Evolutionary conservation across 2,329 filamentous ascomycete genomes (phyloP).

Genomic region (Coleophoma eucalyptorum): DNA sequence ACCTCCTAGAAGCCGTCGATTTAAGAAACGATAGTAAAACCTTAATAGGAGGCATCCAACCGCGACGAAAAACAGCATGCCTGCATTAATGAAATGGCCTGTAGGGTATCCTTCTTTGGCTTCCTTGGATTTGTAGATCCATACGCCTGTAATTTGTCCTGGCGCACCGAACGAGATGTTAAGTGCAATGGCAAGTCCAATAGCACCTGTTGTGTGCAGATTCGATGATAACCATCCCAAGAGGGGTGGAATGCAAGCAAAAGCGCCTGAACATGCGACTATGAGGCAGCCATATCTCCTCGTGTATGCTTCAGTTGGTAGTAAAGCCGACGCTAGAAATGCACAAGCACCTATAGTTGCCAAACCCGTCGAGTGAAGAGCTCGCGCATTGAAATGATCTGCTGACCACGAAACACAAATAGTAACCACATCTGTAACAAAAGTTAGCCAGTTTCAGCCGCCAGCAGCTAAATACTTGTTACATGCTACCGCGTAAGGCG

Average conservation of each 20-base stretch:
- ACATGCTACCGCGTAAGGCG: slow-evolving; percentile 58
- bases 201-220: slow-evolving; percentile 57
- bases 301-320: slow-evolving; percentile 36
- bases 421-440: too few relatives aligned
- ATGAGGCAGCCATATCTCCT: slow-evolving; percentile 65
- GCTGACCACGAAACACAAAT: too few relatives aligned
- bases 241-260: slow-evolving; percentile 63
- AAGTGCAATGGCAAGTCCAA: slow-evolving; percentile 63
- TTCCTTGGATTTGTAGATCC: slow-evolving; percentile 49
- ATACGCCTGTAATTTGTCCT: slow-evolving; percentile 66
- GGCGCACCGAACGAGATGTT: slow-evolving; percentile 64
- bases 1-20: too few relatives aligned
- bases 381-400: slow-evolving; percentile 18
- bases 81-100: neutral
- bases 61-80: neutral
- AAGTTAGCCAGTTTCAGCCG: too few relatives aligned
- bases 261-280: slow-evolving; percentile 59
- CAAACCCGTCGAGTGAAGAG: slow-evolving; percentile 28
- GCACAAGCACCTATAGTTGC: slow-evolving; percentile 44
- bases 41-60: neutral
- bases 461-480: too few relatives aligned
- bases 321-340: slow-evolving; percentile 57
- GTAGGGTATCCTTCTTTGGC: neutral
- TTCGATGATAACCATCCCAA: slow-evolving; percentile 33
- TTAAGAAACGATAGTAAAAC: slow-evolving; percentile 4